Percentiles rank a stretch among this genome's conserved stretches.
Evolutionary conservation across 2,329 filamentous ascomycete species (phyloP).

Genomic region (Aspergillus brasiliensis): DNA sequence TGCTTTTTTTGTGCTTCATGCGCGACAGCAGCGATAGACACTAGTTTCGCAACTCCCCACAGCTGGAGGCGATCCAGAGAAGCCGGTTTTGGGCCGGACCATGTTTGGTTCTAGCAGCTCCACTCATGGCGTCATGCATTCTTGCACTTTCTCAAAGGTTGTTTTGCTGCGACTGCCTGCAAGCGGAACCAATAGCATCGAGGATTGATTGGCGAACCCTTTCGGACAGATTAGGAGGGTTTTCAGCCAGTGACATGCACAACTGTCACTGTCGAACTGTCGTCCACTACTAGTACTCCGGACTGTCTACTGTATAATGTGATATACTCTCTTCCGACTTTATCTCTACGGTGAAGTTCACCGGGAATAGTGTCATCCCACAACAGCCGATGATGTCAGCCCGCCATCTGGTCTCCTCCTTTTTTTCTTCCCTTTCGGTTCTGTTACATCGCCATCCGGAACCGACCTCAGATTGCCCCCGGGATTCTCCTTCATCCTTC

Average conservation of each 20-base stretch:
- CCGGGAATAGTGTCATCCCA: too few species aligned
- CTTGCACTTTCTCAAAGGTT: not conserved
- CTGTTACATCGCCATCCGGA: not conserved
- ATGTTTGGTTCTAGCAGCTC: constrained; percentile 18
- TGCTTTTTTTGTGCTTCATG: not conserved
- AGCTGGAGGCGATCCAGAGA: not conserved
- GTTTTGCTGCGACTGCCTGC: not conserved
- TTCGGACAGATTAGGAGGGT: not conserved
- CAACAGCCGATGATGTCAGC: not conserved
- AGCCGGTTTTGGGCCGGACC: constrained; percentile 1
- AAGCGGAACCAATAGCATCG: not conserved
- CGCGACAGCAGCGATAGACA: not conserved
- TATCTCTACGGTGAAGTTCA: too few species aligned
- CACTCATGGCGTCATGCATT: constrained; percentile 26
- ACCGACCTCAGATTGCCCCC: not conserved
- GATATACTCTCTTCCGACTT: too few species aligned
- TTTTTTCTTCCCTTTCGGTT: not conserved
- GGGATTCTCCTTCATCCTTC: not conserved
- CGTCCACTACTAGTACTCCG: too few species aligned
- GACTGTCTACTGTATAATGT: too few species aligned
- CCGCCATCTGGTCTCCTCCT: not conserved
- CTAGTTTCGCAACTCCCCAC: not conserved
- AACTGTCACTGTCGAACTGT: too few species aligned
- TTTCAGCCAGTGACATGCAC: too few species aligned
- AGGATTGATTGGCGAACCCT: not conserved